Evolutionary conservation across 2,329 filamentous ascomycete genomes (phyloP).

Genomic region (Helminthosporium solani): DNA sequence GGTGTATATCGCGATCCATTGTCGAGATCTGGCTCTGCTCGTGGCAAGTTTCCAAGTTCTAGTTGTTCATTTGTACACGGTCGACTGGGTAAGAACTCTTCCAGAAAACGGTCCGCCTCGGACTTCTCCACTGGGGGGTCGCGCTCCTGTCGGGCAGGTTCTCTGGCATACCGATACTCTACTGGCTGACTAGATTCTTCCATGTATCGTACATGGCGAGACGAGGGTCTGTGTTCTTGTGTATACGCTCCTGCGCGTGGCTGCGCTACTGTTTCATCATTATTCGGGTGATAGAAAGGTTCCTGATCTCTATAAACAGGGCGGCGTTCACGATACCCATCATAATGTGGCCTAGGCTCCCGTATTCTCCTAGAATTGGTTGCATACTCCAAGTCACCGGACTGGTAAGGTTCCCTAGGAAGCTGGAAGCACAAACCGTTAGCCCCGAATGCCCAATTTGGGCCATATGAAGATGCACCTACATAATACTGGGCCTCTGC

Average conservation of each 20-base stretch:
- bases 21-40: slow-evolving; percentile 24
- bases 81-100: slow-evolving; percentile 31
- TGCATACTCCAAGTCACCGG: slow-evolving; percentile 34
- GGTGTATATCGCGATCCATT: slow-evolving; percentile 35
- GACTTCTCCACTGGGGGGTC: slow-evolving; percentile 27
- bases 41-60: slow-evolving; percentile 11
- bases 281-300: slow-evolving; percentile 23
- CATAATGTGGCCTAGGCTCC: slow-evolving; percentile 24
- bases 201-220: slow-evolving; percentile 30
- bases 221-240: slow-evolving; percentile 29
- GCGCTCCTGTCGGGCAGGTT: slow-evolving; percentile 21
- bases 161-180: slow-evolving; percentile 26
- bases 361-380: slow-evolving; percentile 31
- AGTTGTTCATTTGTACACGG: slow-evolving; percentile 16
- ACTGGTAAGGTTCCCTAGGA: slow-evolving; percentile 28
- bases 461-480: slow-evolving; percentile 19
- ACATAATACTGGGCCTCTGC: slow-evolving; percentile 39
- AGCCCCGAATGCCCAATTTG: slow-evolving; percentile 13
- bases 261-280: slow-evolving; percentile 27
- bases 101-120: slow-evolving; percentile 39
- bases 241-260: slow-evolving; percentile 29
- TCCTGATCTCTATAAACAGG: slow-evolving; percentile 37
- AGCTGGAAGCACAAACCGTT: slow-evolving; percentile 21
- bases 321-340: slow-evolving; percentile 32
- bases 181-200: slow-evolving; percentile 24